Base-by-base conservation (phyloP, 2,329 filamentous ascomycete genomes). In the Fonsecaea nubica region DNA sequence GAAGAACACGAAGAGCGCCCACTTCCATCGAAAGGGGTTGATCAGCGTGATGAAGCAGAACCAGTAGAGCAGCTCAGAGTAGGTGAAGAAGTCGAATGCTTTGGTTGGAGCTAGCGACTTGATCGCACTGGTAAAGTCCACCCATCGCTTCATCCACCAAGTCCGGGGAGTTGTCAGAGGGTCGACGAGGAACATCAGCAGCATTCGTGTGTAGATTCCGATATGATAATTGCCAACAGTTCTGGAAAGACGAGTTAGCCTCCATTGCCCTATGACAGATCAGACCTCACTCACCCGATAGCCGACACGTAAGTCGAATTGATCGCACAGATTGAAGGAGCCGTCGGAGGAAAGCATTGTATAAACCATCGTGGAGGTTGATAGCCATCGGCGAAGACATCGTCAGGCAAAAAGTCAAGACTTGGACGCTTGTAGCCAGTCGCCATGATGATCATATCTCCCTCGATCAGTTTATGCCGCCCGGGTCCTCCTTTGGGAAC, bases 1-100 rank as follows among this genome's bases (percentile, higher is more conserved):
- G 66, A 90, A 90, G 73, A 96, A 89, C 15, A 96, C 91, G 75
- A 96, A 96, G 0, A 89, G 76, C 0, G 89, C 91, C 92, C 92
- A 96, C 81, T 96, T 96, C 92, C 92, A 96, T 8, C 92, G 82
- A 77, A 96, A 96, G 0, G 92, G 92, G 75, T 96, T 96, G 73
- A 95, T 85, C 4, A 85, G 80, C 50, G 94, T 87, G 64, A 90
- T 90, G 74, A 95, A 96, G 5, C 87, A 76, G 71, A 94, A 95
- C 92, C 92, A 96, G 82, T 91, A 96, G 4, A 95, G 75, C 58
- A 96, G 80, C 77, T 96, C 92, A 0, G 90, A 84, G 73, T 96
- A 96, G 0, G 92, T 96, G 76, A 96, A 95, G 80, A 96, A 96
- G 76, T 96, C 92, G 73, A 96, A 94, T 0, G 92, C 91, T 0